A percentile compares a stretch with the other conserved stretches of the same genome.
Conservation (phyloP, 805 yeast genomes). For the Nakazawaea ernobii region DNA sequence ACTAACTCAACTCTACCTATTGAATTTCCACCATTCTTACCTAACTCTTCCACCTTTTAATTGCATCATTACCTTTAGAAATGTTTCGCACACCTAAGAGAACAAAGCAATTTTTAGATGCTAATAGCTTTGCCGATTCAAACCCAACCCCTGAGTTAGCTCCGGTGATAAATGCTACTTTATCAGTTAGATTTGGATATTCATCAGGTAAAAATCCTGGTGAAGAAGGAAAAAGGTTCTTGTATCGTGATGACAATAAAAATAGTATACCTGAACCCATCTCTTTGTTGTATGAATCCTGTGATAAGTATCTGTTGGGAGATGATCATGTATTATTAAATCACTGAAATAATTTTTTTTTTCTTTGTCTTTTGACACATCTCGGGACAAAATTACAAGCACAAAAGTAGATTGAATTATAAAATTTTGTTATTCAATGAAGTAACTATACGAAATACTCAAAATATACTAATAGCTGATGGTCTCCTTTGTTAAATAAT, state of each 20-base stretch:
- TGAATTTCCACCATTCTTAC: neutral
- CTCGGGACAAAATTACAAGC: too few relatives aligned
- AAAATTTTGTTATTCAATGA: too few relatives aligned
- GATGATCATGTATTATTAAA: too few relatives aligned
- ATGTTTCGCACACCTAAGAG: neutral
- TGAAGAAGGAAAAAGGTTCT: slow-evolving; percentile 36
- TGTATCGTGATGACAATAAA: neutral
- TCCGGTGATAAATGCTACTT: slow-evolving; percentile 34
- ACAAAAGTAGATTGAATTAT: too few relatives aligned
- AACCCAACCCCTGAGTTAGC: slow-evolving; percentile 31
- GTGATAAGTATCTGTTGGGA: too few relatives aligned
- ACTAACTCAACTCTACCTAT: slow-evolving; percentile 10
- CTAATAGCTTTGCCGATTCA: slow-evolving; percentile 18
- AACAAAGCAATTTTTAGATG: neutral
- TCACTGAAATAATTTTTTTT: too few relatives aligned
- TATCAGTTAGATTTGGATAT: slow-evolving; percentile 32
- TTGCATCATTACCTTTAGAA: slow-evolving; percentile 15
- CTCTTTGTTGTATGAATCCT: neutral
- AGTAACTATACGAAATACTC: too few relatives aligned
- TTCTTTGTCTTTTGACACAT: too few relatives aligned
- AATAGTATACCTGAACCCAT: neutral
- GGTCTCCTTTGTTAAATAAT: neutral
- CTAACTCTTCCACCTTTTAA: slow-evolving; percentile 17
- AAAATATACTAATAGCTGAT: too few relatives aligned
- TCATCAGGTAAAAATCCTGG: slow-evolving; percentile 40